Evolutionary conservation across 2,329 filamentous ascomycete species (phyloP), one percentile per base, ranked within the genome.

Genomic region (Claviceps purpurea): DNA sequence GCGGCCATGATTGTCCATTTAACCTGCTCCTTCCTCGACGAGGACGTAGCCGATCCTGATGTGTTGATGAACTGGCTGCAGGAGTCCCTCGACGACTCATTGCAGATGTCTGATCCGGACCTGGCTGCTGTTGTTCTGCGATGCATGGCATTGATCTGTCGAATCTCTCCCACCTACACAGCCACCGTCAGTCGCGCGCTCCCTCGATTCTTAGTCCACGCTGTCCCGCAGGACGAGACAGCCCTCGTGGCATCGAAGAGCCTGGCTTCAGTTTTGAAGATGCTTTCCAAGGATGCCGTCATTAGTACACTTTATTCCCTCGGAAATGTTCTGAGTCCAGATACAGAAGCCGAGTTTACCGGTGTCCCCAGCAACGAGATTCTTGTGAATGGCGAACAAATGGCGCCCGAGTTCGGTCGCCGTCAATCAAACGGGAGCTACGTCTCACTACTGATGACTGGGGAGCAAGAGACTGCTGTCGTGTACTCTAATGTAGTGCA

Each of bases 241-340:
- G 83, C 93, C 44, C 76, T 75, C 2, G 77, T 91, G 38, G 91
- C 91, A 30, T 89, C 90, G n/a, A 81, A 82, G 57, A 93, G 86
- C 59, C 73, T 98, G 38, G 89, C 90, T 2, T 85, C 84, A 58
- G 82, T 94, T 18, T 73, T 98, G 52, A 84, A 84, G 58, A 76
- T 85, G 60, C 76, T 97, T 13, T 95, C 93, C 1, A 87, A 95
- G 60, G 93, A 98, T 71, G 85, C 89, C 39, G 79, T 95, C 39
- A 97, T 98, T 58, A 95, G 90, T 5, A 97, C 90, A 1, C 73
- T 98, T 10, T 98, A 98, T 68, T 93, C 89, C 0, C 76, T 98
- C n/a, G 93, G 93, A 20, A 98, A 98, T 64, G 85, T 95, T 4
- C 75, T 98, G 14, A 96, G 89, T 59, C 84, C 89, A 5, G 81